These are phyloP conservation scores for Tuber borchii DNA, from an alignment of 495 filamentous ascomycete species.

Conservation along the genomic window DNA sequence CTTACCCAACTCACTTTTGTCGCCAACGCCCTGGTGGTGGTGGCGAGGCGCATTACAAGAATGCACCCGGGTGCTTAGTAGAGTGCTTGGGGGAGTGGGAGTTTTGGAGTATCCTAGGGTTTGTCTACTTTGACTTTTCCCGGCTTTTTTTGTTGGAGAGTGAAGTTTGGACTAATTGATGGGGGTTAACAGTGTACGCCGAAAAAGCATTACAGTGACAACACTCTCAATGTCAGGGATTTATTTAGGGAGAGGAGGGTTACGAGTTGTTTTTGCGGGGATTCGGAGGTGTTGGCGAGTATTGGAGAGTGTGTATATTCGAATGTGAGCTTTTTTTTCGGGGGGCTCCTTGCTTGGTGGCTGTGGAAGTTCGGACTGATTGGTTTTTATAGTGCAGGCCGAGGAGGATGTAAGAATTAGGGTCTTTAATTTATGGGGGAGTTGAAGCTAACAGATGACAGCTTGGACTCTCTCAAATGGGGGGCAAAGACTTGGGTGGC, in stretches of 20 bases:
- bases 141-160: not conserved
- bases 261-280: constrained; percentile 9
- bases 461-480: not conserved
- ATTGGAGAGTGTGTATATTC: constrained; percentile 9
- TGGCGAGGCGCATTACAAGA: not conserved
- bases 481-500: not conserved
- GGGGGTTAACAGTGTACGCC: constrained; percentile 12
- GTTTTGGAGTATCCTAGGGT: not conserved
- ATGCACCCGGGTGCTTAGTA: constrained; percentile 3
- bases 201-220: not conserved
- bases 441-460: not conserved
- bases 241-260: constrained; percentile 7
- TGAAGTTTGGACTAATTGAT: not conserved
- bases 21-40: constrained; percentile 1
- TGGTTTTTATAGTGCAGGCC: not conserved
- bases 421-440: not conserved
- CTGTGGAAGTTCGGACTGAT: not conserved
- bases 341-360: not conserved
- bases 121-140: not conserved
- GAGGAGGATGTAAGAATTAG: not conserved
- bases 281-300: not conserved
- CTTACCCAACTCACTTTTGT: constrained; percentile 13
- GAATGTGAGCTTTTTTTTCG: constrained; percentile 8
- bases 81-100: not conserved
- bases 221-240: not conserved